Evolutionary conservation across 331 rosid species (phyloP).

Genomic region (Malus hybrid): DNA sequence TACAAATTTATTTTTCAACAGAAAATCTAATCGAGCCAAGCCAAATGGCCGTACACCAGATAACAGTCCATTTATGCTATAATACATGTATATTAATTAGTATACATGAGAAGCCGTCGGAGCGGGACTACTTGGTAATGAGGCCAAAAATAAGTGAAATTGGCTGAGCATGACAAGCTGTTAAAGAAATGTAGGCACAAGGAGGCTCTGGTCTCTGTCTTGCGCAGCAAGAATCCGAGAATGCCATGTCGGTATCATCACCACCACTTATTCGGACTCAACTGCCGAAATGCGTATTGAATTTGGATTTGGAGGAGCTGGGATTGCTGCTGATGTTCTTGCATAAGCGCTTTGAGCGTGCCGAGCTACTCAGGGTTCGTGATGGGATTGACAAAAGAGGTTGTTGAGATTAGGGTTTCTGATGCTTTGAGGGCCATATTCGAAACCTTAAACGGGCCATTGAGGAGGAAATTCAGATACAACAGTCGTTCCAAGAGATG

Average conservation of each 20-base stretch:
- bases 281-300: slow-evolving; percentile 45
- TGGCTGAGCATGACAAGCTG: slow-evolving; percentile 60
- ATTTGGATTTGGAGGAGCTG: slow-evolving; percentile 59
- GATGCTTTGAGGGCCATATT: slow-evolving; percentile 34
- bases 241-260: slow-evolving; percentile 54
- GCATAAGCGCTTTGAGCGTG: slow-evolving; percentile 40
- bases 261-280: slow-evolving; percentile 31
- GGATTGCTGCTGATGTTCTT: slow-evolving; percentile 48
- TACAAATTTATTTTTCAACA: background rate
- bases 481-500: slow-evolving; percentile 59
- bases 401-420: slow-evolving; percentile 52
- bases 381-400: slow-evolving; percentile 61
- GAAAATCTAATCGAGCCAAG: background rate
- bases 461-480: slow-evolving; percentile 66
- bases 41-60: background rate
- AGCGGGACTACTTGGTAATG: slow-evolving; percentile 59
- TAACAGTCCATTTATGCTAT: too few relatives aligned
- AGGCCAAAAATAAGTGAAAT: slow-evolving; percentile 44
- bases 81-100: too few relatives aligned
- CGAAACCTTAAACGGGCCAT: slow-evolving; percentile 64
- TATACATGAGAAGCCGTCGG: slow-evolving; percentile 40
- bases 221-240: slow-evolving; percentile 48
- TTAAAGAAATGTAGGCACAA: slow-evolving; percentile 77
- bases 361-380: slow-evolving; percentile 54
- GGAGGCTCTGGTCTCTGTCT: slow-evolving; percentile 60